Base-by-base conservation (phyloP, 1,284 basidiomycete species). In the Ustilago loliicola region DNA sequence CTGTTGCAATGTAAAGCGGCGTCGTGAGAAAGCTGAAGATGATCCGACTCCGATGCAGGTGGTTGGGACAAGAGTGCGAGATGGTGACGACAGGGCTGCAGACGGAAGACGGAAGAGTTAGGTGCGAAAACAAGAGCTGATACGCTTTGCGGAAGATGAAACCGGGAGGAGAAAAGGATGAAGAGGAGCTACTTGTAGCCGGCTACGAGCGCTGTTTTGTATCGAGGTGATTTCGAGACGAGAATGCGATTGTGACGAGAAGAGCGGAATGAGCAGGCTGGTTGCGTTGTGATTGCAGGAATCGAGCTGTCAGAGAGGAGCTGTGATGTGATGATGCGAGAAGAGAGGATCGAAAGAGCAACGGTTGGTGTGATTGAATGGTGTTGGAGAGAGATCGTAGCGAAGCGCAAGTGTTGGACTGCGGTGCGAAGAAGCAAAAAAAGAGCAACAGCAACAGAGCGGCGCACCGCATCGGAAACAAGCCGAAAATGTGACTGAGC, bases 371-470 rank as follows among this genome's bases (percentile, higher is more conserved):
- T 42, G 13, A 32, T 42, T 30, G 38, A 17, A 10, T 21, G 47
- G n/a, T 50, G 48, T 51, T 29, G 56, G 30, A 36, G 34, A 45
- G 38, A 25, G 40, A 27, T 45, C 5, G 32, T 13, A 45, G 38
- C 15, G 32, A n/a, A 53, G 29, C 32, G 30, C 8, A 38, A 47
- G 45, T 48, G 42, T 51, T 25, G 60, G 19, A 8, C 30, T 45
- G 36, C 21, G 15, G 5, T 62, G 60, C 60, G 60, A 52, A 62
- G 60, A 62, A 62, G 27, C 40, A 47, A 62, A 61, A n/a, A 45
- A 11, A 45, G 7, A 52, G 48, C 27, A 30, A 45, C 17, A 50
- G 27, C 25, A 50, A 50, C 48, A 27, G 15, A 50, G 48, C 23
- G 17, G 42, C 42, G n/a, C 19, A 45, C 10, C 19, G 42, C 42